phyloP scores from a whole-genome alignment of 2,329 filamentous ascomycete species.

The Fusarium proliferatum region DNA sequence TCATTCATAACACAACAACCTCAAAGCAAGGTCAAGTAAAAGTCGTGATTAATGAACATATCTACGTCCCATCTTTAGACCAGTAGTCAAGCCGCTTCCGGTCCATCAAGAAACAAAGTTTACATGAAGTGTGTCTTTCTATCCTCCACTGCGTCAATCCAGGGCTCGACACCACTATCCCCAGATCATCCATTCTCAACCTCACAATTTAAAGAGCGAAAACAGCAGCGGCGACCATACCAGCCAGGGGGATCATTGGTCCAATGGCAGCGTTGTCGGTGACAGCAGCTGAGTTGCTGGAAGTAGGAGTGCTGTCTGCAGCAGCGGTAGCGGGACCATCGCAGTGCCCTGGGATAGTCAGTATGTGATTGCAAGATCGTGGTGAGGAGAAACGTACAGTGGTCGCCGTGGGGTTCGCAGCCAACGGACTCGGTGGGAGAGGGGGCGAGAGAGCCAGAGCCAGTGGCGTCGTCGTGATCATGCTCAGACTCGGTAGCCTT shows the following conservation, averaged over 20 bases:
- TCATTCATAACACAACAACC: neutral
- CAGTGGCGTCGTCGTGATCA: neutral
- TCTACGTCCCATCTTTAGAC: constrained; percentile 2
- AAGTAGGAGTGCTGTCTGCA: constrained; percentile 10
- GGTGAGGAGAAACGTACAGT: constrained; percentile 15
- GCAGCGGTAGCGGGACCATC: constrained; percentile 30
- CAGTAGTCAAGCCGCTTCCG: neutral
- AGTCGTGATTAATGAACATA: constrained; percentile 7
- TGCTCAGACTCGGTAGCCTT: constrained; percentile 19
- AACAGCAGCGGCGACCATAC: constrained; percentile 38
- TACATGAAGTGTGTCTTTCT: constrained; percentile 25
- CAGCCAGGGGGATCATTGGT: constrained; percentile 36
- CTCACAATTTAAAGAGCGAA: constrained; percentile 32
- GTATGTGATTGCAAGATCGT: neutral
- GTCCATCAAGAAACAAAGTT: constrained; percentile 5
- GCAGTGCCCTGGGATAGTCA: constrained; percentile 35
- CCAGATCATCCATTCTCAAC: neutral
- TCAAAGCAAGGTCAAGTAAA: neutral
- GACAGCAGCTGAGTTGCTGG: constrained; percentile 12
- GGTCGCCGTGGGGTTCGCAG: constrained; percentile 41
- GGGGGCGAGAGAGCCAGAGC: neutral
- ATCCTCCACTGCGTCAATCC: constrained; percentile 29
- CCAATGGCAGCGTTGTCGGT: constrained; percentile 30
- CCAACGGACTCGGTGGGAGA: constrained; percentile 42
- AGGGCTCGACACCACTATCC: constrained; percentile 23